Percentiles rank a stretch among this genome's conserved stretches.
Evolutionary conservation across 352 stramenopile genomes (phyloP).

Genomic region (Globisporangium paddicum): DNA sequence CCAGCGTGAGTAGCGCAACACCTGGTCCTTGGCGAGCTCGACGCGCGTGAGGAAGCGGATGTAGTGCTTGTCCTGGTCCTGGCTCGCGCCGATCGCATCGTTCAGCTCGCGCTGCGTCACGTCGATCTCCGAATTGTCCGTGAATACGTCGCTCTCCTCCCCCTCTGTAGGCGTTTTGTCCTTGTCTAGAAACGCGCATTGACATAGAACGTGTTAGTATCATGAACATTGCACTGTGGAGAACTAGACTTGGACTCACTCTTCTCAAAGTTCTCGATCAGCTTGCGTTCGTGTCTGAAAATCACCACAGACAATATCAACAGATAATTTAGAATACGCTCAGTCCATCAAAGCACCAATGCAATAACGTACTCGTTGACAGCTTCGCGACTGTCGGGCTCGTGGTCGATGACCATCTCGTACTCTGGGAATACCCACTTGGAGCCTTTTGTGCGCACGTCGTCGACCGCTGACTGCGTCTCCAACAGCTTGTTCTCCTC

Average conservation of each 20-base stretch:
- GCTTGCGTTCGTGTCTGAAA: constrained; percentile 50
- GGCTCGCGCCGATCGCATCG: constrained; percentile 49
- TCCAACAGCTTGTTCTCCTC: constrained; percentile 29
- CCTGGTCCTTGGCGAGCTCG: constrained; percentile 78
- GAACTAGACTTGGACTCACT: too few relatives aligned
- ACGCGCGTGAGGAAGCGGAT: constrained; percentile 79
- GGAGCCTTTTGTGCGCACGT: constrained; percentile 43
- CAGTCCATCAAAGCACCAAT: too few relatives aligned
- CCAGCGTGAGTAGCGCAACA: constrained; percentile 90
- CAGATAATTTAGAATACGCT: background rate
- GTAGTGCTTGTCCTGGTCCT: constrained; percentile 72
- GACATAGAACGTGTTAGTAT: background rate
- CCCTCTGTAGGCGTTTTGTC: background rate
- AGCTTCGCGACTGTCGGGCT: constrained; percentile 55
- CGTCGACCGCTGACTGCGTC: constrained; percentile 20
- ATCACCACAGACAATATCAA: background rate
- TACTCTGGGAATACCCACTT: constrained; percentile 77
- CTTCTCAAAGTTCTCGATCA: constrained; percentile 68
- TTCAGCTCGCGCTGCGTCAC: constrained; percentile 76
- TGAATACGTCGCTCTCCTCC: constrained; percentile 47
- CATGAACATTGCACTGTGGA: too few relatives aligned
- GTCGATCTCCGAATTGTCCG: constrained; percentile 71
- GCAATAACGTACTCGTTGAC: constrained; percentile 45
- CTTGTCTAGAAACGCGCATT: constrained; percentile 11
- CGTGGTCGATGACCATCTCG: constrained; percentile 73